These are phyloP conservation scores for Pseudevernia furfuracea DNA, from an alignment of 495 filamentous ascomycete genomes.

Conservation along the genomic window DNA sequence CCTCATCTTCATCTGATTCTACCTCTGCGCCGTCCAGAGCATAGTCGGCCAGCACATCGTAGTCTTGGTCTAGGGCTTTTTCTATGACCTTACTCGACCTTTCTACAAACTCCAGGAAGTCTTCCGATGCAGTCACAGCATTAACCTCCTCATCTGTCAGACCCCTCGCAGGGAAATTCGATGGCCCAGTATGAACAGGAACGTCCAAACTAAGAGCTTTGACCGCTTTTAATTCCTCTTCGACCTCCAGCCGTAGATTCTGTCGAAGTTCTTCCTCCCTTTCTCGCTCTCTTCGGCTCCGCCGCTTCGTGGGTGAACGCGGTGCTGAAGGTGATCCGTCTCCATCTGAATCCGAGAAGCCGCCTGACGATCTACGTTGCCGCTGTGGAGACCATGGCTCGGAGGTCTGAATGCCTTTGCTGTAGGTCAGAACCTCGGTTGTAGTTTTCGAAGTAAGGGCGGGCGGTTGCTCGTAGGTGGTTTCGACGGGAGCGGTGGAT, in stretches of 20 bases:
- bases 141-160: conserved; percentile 80
- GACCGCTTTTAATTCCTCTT: conserved; percentile 74
- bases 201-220: conserved; percentile 50
- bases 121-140: conserved; percentile 83
- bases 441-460: conserved; percentile 63
- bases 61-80: conserved; percentile 84
- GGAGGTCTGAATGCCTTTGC: conserved; percentile 85
- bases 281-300: conserved; percentile 68
- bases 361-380: conserved; percentile 38
- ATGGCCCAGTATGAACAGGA: conserved; percentile 36
- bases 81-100: conserved; percentile 95
- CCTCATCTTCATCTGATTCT: conserved; percentile 75
- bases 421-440: conserved; percentile 83
- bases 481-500: conserved; percentile 58
- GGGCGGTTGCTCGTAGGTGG: conserved; percentile 66
- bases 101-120: conserved; percentile 93
- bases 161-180: conserved; percentile 70
- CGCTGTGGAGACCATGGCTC: conserved; percentile 36
- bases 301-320: conserved; percentile 49
- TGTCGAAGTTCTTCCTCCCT: conserved; percentile 83
- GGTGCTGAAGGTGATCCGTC: conserved; percentile 30
- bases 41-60: conserved; percentile 94
- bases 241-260: conserved; percentile 79
- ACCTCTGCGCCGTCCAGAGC: conserved; percentile 60
- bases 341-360: conserved; percentile 58